Evolutionary conservation across 108 stramenopile species (phyloP).

Genomic region (Fistulifera solaris): DNA sequence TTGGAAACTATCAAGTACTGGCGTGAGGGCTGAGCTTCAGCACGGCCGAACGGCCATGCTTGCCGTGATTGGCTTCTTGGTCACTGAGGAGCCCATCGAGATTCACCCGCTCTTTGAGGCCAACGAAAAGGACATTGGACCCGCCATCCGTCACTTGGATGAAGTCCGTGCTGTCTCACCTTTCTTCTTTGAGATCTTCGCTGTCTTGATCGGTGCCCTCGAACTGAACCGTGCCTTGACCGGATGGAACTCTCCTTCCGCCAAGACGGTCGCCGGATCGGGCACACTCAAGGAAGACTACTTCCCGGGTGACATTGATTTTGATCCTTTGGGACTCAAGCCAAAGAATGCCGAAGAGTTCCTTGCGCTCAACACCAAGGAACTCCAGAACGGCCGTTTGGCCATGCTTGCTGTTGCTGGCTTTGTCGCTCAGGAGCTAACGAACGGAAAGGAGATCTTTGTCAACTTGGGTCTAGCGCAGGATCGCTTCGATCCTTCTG

Average conservation of each 20-base stretch:
- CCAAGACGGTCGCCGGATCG: conserved; percentile 25
- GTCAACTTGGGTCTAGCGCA: conserved; percentile 31
- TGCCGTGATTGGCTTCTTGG: conserved; percentile 76
- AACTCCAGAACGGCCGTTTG: conserved; percentile 82
- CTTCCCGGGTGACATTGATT: conserved; percentile 81
- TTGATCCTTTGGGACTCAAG: conserved; percentile 77
- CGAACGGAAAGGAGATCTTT: conserved; percentile 58
- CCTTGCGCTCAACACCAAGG: conserved; percentile 62
- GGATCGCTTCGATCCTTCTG: conserved; percentile 27
- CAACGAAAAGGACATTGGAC: conserved; percentile 46
- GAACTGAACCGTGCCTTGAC: conserved; percentile 13
- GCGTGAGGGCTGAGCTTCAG: conserved; percentile 73
- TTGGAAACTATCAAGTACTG: conserved; percentile 1
- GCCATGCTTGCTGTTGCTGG: conserved; percentile 76
- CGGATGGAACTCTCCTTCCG: conserved; percentile 13
- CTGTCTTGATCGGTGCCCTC: conserved; percentile 10
- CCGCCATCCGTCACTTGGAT: conserved; percentile 44
- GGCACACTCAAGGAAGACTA: conserved; percentile 50
- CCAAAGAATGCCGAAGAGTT: conserved; percentile 52
- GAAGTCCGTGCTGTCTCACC: conserved; percentile 43
- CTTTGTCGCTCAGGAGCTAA: conserved; percentile 70
- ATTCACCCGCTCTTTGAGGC: conserved; percentile 50
- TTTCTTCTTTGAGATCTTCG: conserved; percentile 29
- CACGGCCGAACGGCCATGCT: conserved; percentile 87
- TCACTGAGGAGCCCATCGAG: conserved; percentile 40